phyloP scores from a whole-genome alignment of 352 stramenopile species.

The Phytophthora podocarpi region DNA sequence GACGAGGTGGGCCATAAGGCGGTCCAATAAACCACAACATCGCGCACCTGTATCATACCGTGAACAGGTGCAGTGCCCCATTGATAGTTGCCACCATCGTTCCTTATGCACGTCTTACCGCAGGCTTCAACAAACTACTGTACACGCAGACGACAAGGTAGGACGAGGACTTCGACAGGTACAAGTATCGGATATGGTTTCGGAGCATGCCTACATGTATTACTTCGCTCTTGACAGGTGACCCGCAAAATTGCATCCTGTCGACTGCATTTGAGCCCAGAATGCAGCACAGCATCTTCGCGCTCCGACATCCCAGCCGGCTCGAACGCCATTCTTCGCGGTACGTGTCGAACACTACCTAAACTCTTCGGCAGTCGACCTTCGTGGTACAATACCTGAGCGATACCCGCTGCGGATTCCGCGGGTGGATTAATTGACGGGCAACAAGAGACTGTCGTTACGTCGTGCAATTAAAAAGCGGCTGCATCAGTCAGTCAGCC shows the following conservation, averaged over 20 bases:
- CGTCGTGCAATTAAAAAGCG: neutral
- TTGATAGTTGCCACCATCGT: constrained; percentile 10
- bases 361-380: constrained; percentile 9
- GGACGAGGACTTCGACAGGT: constrained; percentile 1
- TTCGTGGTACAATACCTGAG: too few relatives aligned
- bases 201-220: too few relatives aligned
- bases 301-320: neutral
- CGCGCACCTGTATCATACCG: neutral
- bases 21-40: constrained; percentile 21
- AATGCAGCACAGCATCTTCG: neutral
- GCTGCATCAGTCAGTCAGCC: neutral
- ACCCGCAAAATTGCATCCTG: neutral
- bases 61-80: constrained; percentile 14
- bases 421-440: neutral
- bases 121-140: constrained; percentile 14
- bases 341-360: constrained; percentile 6
- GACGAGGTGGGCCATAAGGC: constrained; percentile 25
- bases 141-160: neutral
- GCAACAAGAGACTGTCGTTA: neutral
- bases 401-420: constrained; percentile 3
- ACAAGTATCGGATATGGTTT: too few relatives aligned
- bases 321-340: neutral
- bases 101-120: constrained; percentile 5
- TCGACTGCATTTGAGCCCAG: constrained; percentile 6
- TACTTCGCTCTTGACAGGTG: neutral